Percentiles rank a stretch among this genome's conserved stretches.
These are phyloP conservation scores for Beverwykella pulmonaria DNA, from an alignment of 495 filamentous ascomycete genomes.

Conservation along the genomic window DNA sequence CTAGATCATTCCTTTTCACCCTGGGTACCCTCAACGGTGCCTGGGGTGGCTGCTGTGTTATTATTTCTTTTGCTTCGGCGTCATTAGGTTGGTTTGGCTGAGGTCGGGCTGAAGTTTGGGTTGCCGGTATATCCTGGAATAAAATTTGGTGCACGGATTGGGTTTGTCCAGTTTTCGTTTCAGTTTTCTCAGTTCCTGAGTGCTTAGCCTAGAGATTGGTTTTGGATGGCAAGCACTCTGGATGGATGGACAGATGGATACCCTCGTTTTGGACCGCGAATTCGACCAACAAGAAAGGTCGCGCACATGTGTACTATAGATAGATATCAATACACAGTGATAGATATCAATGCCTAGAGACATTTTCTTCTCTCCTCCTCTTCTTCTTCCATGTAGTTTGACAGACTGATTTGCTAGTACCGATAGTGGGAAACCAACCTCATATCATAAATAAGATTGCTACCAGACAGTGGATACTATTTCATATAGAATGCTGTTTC, in stretches of 20 bases:
- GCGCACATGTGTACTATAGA: too few species aligned
- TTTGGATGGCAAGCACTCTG: not conserved
- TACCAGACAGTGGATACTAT: too few species aligned
- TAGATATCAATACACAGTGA: too few species aligned
- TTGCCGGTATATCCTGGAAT: not conserved
- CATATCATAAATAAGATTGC: too few species aligned
- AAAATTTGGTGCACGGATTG: not conserved
- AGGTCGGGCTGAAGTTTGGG: not conserved
- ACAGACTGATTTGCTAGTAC: too few species aligned
- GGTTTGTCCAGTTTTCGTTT: not conserved
- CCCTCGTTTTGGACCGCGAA: not conserved
- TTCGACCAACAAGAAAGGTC: not conserved
- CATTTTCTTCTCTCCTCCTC: too few species aligned
- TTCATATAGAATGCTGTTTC: too few species aligned
- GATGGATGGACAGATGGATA: not conserved
- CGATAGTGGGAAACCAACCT: too few species aligned
- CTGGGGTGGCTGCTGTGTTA: not conserved
- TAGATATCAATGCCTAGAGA: too few species aligned
- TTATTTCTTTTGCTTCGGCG: not conserved
- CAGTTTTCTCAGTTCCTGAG: not conserved
- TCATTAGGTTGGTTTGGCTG: not conserved
- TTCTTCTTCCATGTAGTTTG: too few species aligned
- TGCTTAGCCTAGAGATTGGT: not conserved
- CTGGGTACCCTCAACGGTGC: not conserved
- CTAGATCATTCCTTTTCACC: not conserved